Conservation (phyloP, 2,329 filamentous ascomycete genomes). For the Parastagonospora avenae region DNA sequence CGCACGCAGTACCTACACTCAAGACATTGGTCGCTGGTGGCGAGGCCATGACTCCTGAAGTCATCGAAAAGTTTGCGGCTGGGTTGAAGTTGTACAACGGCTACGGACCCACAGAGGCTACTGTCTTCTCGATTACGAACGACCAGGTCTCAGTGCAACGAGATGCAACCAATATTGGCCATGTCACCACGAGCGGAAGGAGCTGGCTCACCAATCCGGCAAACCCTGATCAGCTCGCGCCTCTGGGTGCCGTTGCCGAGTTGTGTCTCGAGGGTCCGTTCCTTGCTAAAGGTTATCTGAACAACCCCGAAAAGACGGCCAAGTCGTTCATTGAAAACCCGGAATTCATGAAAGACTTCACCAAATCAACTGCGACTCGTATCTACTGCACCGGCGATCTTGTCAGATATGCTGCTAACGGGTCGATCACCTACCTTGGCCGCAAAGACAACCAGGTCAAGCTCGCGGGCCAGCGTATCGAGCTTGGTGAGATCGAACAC, state of each 20-base stretch:
- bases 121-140: constrained; percentile 34
- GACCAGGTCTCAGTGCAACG: constrained; percentile 23
- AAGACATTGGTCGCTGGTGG: constrained; percentile 43
- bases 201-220: constrained; percentile 36
- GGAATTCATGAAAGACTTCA: constrained; percentile 26
- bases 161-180: constrained; percentile 33
- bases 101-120: constrained; percentile 38
- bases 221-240: constrained; percentile 34
- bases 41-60: constrained; percentile 32
- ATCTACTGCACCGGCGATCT: constrained; percentile 44
- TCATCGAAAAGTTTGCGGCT: constrained; percentile 32
- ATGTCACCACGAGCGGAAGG: constrained; percentile 24
- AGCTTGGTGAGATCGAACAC: constrained; percentile 43
- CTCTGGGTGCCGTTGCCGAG: constrained; percentile 37
- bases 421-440: constrained; percentile 36
- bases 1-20: constrained; percentile 44
- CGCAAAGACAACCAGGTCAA: constrained; percentile 44
- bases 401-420: constrained; percentile 35
- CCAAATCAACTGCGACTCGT: constrained; percentile 6
- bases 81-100: constrained; percentile 34
- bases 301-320: constrained; percentile 29
- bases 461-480: constrained; percentile 42
- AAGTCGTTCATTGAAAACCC: constrained; percentile 34
- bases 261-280: constrained; percentile 39
- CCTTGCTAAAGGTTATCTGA: constrained; percentile 39